A percentile compares a stretch with the other conserved stretches of the same genome.
These are phyloP conservation scores for Fusarium pseudoanthophilum DNA, from an alignment of 2,329 filamentous ascomycete genomes.

Conservation along the genomic window DNA sequence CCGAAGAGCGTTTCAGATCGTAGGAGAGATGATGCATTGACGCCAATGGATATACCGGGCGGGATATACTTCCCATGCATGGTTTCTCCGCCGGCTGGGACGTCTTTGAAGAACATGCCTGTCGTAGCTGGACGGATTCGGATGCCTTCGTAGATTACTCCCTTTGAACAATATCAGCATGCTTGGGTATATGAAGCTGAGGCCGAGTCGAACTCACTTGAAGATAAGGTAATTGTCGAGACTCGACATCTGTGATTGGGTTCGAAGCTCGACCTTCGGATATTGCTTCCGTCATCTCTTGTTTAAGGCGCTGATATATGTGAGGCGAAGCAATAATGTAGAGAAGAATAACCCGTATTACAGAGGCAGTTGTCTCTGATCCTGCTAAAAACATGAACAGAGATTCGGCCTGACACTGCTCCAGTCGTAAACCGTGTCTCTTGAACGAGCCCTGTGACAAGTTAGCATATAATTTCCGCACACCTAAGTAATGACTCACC, in stretches of 20 bases:
- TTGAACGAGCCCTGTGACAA: background rate
- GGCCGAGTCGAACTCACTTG: background rate
- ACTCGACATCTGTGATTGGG: background rate
- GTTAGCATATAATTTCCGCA: background rate
- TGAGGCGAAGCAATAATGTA: background rate
- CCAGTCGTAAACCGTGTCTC: background rate
- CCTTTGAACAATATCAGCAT: background rate
- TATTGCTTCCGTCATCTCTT: background rate
- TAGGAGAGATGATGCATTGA: too few species aligned
- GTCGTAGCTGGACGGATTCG: background rate
- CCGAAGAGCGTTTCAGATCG: background rate
- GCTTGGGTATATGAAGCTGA: rapidly evolving
- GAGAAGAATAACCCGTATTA: background rate
- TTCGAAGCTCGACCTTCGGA: background rate
- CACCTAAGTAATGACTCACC: rapidly evolving
- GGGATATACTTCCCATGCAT: background rate
- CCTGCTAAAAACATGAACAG: background rate
- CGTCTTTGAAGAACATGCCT: background rate
- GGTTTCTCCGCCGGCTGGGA: background rate
- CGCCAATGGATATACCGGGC: background rate
- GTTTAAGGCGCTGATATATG: background rate
- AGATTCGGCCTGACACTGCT: slow-evolving; percentile 1
- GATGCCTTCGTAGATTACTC: background rate
- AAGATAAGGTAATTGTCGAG: background rate
- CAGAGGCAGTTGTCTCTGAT: background rate